Conservation (phyloP, 768 basidiomycete genomes). For the Rhodotorula sphaerocarpa region DNA sequence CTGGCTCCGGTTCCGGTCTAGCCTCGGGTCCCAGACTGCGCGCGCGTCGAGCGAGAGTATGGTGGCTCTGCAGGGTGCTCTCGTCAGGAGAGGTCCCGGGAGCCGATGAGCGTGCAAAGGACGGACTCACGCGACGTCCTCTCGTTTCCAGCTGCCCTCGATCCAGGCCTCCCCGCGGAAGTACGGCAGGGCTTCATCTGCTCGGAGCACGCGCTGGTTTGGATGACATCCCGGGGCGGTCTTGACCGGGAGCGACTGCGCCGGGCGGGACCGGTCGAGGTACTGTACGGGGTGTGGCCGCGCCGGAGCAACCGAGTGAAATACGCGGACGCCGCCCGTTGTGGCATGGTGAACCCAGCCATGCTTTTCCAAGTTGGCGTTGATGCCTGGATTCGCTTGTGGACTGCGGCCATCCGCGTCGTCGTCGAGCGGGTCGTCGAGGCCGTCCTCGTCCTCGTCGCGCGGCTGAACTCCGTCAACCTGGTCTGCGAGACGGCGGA, state of each 20-base stretch:
- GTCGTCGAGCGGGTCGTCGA: not conserved
- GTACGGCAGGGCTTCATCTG: slow-evolving; percentile 23
- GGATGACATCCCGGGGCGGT: not conserved
- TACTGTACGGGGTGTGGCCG: not conserved
- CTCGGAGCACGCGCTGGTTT: slow-evolving; percentile 8
- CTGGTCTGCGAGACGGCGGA: not conserved
- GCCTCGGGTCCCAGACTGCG: slow-evolving; percentile 24
- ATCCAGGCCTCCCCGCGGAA: slow-evolving; percentile 31
- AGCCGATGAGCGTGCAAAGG: not conserved
- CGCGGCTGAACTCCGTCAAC: not conserved
- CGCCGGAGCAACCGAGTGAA: slow-evolving; percentile 8
- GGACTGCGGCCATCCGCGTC: not conserved
- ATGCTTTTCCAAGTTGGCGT: slow-evolving; percentile 16
- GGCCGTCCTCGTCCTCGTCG: not conserved
- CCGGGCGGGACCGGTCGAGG: not conserved
- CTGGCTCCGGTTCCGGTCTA: slow-evolving; percentile 2
- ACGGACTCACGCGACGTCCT: slow-evolving; percentile 25
- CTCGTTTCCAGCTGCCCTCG: slow-evolving; percentile 22
- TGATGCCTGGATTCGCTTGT: slow-evolving; percentile 14
- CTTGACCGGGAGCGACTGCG: not conserved
- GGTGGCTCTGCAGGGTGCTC: too few species aligned
- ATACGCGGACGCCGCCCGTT: slow-evolving; percentile 19
- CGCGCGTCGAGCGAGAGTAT: slow-evolving; percentile 7
- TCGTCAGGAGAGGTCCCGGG: not conserved
- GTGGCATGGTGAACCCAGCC: slow-evolving; percentile 21